phyloP scores from a whole-genome alignment of 805 yeast genomes.

The Yamadazyma akitaensis region DNA sequence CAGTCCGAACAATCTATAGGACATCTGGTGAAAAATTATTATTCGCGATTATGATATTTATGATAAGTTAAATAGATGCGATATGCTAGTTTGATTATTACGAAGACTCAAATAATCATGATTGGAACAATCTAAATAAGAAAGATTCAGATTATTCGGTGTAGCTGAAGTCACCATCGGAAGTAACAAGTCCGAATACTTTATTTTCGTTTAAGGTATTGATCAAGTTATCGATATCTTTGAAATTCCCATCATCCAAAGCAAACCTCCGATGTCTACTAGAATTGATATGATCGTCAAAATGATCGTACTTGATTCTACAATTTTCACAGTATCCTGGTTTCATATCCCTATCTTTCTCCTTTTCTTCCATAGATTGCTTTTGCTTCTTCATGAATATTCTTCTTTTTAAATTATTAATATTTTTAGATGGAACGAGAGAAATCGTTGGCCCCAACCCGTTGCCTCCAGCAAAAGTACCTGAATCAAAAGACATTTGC shows the following conservation, averaged over 20 bases:
- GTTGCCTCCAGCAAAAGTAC: slow-evolving; percentile 43
- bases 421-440: slow-evolving; percentile 51
- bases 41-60: slow-evolving; percentile 2
- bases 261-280: slow-evolving; percentile 80
- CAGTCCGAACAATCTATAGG: neutral
- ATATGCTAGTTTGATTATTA: neutral
- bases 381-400: slow-evolving; percentile 40
- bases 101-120: neutral
- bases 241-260: slow-evolving; percentile 62
- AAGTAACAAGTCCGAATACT: slow-evolving; percentile 39
- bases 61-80: neutral
- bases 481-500: slow-evolving; percentile 40
- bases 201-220: slow-evolving; percentile 43
- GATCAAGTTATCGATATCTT: slow-evolving; percentile 72
- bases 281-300: slow-evolving; percentile 69
- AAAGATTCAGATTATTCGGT: slow-evolving; percentile 5
- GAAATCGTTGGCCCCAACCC: slow-evolving; percentile 62
- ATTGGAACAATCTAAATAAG: neutral
- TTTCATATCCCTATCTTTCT: slow-evolving; percentile 24
- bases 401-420: slow-evolving; percentile 47
- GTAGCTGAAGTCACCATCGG: slow-evolving; percentile 36
- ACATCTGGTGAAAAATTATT: neutral
- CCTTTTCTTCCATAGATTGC: slow-evolving; percentile 19
- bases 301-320: slow-evolving; percentile 73
- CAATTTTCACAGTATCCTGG: slow-evolving; percentile 96